Evolutionary conservation across 2,329 filamentous ascomycete species (phyloP), one percentile per base, ranked within the genome.

Genomic region (Didymella sp.): DNA sequence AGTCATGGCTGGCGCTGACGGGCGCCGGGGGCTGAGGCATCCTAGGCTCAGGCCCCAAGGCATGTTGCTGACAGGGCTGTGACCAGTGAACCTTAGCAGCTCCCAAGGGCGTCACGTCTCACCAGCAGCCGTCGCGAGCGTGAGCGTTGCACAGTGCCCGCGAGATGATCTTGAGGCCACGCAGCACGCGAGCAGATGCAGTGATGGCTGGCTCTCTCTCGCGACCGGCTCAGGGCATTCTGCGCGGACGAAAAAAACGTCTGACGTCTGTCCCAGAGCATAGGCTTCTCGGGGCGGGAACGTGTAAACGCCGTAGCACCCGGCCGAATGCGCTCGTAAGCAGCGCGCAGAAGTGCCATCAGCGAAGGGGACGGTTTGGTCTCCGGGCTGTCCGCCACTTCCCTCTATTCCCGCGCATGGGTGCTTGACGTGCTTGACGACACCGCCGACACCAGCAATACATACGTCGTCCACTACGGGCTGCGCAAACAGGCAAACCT

Each of bases 271-370:
- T n/a, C n/a, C n/a, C n/a, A n/a, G n/a, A n/a, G n/a, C n/a, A n/a
- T n/a, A 35, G 24, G 41, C 35, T 35, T 17, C 44, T 56, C 56
- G 51, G 56, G 46, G 50, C 56, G 55, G 55, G 44, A 21, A 27
- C 47, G 45, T 50, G 45, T 41, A 58, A 58, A 58, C 49, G 55
- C 55, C 55, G 55, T 24, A 17, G 43, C 38, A 24, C 50, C 55
- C 49, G 56, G 56, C 56, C 55, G 50, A 35, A 50, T 54, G 56
- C 50, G 44, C 50, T 53, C 55, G 56, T 58, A 53, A 58, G 56
- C 56, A 58, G 42, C 50, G 45, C 40, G 53, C 47, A 46, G 53
- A 41, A 43, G 53, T 51, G 45, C 45, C 37, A 25, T 51, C 46
- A 51, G 52, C 40, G 40, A 24, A 9, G 41, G 53, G 38, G 54